These are phyloP conservation scores for Barnettozyma salicaria DNA, from an alignment of 805 yeast genomes.

Conservation along the genomic window DNA sequence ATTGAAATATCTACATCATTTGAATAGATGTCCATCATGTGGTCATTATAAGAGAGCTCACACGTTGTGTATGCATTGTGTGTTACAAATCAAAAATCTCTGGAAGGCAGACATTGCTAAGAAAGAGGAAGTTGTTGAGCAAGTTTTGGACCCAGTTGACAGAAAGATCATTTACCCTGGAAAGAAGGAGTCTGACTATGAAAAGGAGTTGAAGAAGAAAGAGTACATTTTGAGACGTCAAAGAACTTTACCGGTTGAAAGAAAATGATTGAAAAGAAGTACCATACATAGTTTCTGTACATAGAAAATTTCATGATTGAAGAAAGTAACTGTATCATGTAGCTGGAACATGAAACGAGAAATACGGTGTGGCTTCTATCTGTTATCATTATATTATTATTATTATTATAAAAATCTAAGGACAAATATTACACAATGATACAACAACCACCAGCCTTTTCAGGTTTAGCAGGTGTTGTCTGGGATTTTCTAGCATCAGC, in stretches of 20 bases:
- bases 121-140: conserved; percentile 26
- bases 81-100: conserved; percentile 65
- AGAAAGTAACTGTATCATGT: no score
- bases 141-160: conserved; percentile 47
- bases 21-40: conserved; percentile 92
- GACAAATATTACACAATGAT: conserved; percentile 30
- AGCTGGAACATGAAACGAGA: no score
- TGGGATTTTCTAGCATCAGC: conserved; percentile 18
- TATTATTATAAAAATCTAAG: no score
- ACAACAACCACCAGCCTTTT: conserved; percentile 28
- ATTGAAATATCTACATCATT: conserved; percentile 62
- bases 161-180: conserved; percentile 70
- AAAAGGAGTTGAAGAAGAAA: conserved; percentile 42
- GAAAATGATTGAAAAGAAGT: conserved; percentile 21
- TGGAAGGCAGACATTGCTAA: conserved; percentile 48
- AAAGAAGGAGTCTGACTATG: conserved; percentile 43
- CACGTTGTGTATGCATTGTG: conserved; percentile 89
- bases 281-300: background rate
- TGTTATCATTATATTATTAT: no score
- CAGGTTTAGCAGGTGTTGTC: conserved; percentile 14
- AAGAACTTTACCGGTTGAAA: conserved; percentile 48
- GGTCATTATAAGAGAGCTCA: conserved; percentile 89
- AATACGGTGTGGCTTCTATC: no score
- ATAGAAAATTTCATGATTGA: conserved; percentile 9
- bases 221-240: conserved; percentile 52